phyloP scores from a whole-genome alignment of 1,139 yeast species.

The Candida sp. region DNA sequence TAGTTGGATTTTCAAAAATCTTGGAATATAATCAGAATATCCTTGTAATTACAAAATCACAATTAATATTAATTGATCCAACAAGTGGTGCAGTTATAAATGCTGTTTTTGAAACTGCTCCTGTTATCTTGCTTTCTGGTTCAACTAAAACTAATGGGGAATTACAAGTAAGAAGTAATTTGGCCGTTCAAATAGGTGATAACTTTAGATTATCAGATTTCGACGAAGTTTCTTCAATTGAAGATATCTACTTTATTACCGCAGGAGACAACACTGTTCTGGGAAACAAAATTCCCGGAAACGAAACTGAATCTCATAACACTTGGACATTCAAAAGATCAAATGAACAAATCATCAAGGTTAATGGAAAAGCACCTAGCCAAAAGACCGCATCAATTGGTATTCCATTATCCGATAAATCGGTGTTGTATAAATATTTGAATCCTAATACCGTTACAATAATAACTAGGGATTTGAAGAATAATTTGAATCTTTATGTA shows the following conservation, averaged over 20 bases:
- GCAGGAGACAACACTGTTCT: conserved; percentile 11
- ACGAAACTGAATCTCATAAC: conserved; percentile 6
- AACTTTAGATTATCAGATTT: background rate
- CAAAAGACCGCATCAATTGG: conserved; percentile 66
- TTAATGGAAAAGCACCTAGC: conserved; percentile 26
- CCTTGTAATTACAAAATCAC: conserved; percentile 17
- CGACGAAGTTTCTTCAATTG: background rate
- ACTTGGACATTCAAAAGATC: conserved; percentile 28
- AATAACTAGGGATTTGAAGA: conserved; percentile 37
- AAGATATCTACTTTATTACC: conserved; percentile 15
- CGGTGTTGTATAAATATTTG: conserved; percentile 81
- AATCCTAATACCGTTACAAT: conserved; percentile 66
- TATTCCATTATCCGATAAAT: conserved; percentile 62
- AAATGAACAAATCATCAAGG: conserved; percentile 15
- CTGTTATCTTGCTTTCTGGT: conserved; percentile 3
- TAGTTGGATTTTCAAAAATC: conserved; percentile 14
- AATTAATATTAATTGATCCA: conserved; percentile 16
- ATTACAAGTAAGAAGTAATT: background rate
- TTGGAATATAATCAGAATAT: conserved; percentile 16
- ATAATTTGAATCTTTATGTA: conserved; percentile 42
- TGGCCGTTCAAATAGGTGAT: background rate
- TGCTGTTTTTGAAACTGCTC: conserved; percentile 1
- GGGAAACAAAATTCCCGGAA: conserved; percentile 20
- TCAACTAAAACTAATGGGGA: background rate
- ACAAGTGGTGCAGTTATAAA: conserved; percentile 20